A percentile compares a stretch with the other conserved stretches of the same genome.
Conservation (phyloP, 345 rosid species). For the Gossypium stocksii region DNA sequence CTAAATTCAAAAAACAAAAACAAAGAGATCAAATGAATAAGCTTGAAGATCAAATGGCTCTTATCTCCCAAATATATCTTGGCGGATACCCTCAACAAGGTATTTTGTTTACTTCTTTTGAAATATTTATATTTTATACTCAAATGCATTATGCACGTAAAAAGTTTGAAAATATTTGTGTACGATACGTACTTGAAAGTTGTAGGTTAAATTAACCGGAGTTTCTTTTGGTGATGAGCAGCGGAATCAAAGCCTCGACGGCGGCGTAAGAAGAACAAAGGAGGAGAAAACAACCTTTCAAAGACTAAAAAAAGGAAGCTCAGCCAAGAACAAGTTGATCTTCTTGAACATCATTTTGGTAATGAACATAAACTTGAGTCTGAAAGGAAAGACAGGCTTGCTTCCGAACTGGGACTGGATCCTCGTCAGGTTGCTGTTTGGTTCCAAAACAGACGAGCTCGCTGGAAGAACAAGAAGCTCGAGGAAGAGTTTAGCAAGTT, state of each 20-base stretch:
- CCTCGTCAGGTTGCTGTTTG: slow-evolving; percentile 97
- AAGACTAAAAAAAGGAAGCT: slow-evolving; percentile 73
- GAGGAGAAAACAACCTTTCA: slow-evolving; percentile 26
- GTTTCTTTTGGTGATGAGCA: slow-evolving; percentile 14
- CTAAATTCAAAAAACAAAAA: neutral
- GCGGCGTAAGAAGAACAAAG: slow-evolving; percentile 55
- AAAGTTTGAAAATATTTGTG: no score
- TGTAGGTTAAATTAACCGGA: neutral
- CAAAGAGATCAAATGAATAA: slow-evolving; percentile 21
- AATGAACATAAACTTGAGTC: slow-evolving; percentile 80
- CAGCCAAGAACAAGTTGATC: slow-evolving; percentile 50
- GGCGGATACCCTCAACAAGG: slow-evolving; percentile 50
- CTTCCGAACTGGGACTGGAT: slow-evolving; percentile 77
- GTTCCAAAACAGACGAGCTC: slow-evolving; percentile 94
- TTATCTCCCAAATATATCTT: slow-evolving; percentile 57
- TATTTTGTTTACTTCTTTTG: neutral
- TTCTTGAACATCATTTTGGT: slow-evolving; percentile 62
- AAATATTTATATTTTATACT: neutral
- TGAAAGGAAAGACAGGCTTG: slow-evolving; percentile 72
- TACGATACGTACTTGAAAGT: neutral
- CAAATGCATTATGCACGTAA: no score
- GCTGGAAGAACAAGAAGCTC: slow-evolving; percentile 89
- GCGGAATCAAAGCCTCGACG: slow-evolving; percentile 52
- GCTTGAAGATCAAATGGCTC: slow-evolving; percentile 43
- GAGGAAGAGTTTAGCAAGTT: slow-evolving; percentile 67